A percentile compares a stretch with the other conserved stretches of the same genome.
phyloP scores from a whole-genome alignment of 208 protist genomes.

The Strigomonas culicis region DNA sequence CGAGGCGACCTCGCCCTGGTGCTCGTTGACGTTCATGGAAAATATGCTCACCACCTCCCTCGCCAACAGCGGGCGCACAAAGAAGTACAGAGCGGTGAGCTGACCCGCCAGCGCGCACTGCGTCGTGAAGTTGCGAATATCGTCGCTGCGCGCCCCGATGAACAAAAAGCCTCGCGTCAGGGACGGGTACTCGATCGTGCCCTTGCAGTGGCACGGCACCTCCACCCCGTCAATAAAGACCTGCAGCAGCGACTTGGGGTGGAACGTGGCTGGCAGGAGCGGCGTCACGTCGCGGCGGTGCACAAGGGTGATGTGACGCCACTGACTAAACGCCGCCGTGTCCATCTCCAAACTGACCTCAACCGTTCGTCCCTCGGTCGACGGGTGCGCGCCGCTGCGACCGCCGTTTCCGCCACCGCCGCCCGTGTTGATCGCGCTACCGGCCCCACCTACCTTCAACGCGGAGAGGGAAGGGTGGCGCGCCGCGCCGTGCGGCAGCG shows the following conservation, averaged over 20 bases:
- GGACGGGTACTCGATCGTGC: slow-evolving; percentile 42
- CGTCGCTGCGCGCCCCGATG: slow-evolving; percentile 53
- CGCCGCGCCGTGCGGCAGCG: too few relatives aligned
- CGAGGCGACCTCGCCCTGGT: background rate
- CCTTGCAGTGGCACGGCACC: slow-evolving; percentile 1
- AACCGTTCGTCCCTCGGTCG: background rate
- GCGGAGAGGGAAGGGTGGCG: too few relatives aligned
- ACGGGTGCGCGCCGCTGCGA: background rate
- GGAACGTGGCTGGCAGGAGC: slow-evolving; percentile 16
- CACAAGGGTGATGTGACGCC: slow-evolving; percentile 7
- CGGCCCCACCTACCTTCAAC: too few relatives aligned
- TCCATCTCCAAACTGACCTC: slow-evolving; percentile 6
- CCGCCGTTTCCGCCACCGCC: background rate
- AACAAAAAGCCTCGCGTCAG: slow-evolving; percentile 46
- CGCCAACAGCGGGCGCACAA: slow-evolving; percentile 32
- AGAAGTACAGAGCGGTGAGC: slow-evolving; percentile 64
- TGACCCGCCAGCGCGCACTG: slow-evolving; percentile 57
- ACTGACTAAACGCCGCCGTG: slow-evolving; percentile 2
- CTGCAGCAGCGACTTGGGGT: slow-evolving; percentile 17
- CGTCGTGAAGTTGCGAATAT: slow-evolving; percentile 42
- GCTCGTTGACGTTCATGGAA: background rate
- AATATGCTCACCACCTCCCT: slow-evolving; percentile 36
- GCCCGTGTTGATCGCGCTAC: background rate
- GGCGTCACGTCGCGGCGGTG: slow-evolving; percentile 15
- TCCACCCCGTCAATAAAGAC: slow-evolving; percentile 54